A percentile compares a stretch with the other conserved stretches of the same genome.
Conservation (phyloP, 164 flowering plant genomes). For the Dillenia suffruticosa region DNA sequence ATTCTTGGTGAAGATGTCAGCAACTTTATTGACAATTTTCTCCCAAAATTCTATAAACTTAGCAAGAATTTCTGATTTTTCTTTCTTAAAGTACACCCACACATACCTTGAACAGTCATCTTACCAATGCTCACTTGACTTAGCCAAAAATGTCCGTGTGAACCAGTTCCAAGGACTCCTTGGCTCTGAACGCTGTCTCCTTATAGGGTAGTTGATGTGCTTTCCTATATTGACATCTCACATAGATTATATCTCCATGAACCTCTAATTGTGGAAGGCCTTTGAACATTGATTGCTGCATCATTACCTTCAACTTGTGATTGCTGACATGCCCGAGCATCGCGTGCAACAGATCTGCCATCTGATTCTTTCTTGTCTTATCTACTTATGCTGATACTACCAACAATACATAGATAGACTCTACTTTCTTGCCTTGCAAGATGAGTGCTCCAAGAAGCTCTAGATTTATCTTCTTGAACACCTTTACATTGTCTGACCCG, state of each 20-base stretch:
- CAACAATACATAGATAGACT: not conserved
- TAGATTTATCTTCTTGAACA: not conserved
- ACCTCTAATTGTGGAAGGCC: not conserved
- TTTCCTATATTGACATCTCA: not conserved
- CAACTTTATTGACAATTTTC: no score
- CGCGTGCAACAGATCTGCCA: no score
- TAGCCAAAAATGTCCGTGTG: not conserved
- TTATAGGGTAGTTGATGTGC: not conserved
- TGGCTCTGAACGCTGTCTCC: not conserved
- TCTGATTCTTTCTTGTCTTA: no score
- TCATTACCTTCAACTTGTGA: no score
- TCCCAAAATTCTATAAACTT: no score
- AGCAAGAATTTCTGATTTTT: not conserved
- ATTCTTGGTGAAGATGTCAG: no score
- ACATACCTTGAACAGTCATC: not conserved
- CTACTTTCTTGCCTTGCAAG: not conserved
- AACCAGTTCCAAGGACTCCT: not conserved
- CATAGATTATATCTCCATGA: not conserved
- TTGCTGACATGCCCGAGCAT: no score
- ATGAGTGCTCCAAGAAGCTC: not conserved
- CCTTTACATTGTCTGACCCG: not conserved
- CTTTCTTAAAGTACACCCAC: not conserved
- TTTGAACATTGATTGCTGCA: not conserved
- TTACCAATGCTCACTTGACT: not conserved
- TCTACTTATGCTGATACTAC: no score